Conservation (phyloP, 2,329 filamentous ascomycete species). For the Hymenotorrendiella dingleyae region DNA sequence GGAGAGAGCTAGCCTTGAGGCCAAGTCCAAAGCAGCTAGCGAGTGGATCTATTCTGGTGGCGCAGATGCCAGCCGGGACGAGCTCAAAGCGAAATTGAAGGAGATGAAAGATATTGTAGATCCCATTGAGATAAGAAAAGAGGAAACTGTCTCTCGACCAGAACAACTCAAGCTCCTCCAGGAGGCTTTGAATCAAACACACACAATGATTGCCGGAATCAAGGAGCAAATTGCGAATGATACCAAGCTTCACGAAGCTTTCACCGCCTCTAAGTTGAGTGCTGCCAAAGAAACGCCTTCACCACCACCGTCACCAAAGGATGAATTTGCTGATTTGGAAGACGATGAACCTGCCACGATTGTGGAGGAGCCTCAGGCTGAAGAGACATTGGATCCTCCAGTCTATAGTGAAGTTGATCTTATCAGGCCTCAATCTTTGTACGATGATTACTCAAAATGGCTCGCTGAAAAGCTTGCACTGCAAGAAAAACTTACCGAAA, state of each 20-base stretch:
- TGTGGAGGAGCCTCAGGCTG: slow-evolving; percentile 28
- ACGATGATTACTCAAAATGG: slow-evolving; percentile 64
- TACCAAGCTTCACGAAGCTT: slow-evolving; percentile 49
- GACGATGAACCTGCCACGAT: slow-evolving; percentile 59
- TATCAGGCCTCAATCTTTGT: slow-evolving; percentile 53
- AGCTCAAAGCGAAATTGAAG: slow-evolving; percentile 71
- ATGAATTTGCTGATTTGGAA: slow-evolving; percentile 61
- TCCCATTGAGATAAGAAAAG: slow-evolving; percentile 69
- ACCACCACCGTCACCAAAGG: slow-evolving; percentile 37
- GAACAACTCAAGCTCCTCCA: slow-evolving; percentile 61
- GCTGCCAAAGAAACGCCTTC: slow-evolving; percentile 33
- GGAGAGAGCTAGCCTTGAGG: slow-evolving; percentile 60
- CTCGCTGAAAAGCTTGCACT: slow-evolving; percentile 62
- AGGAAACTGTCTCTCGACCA: slow-evolving; percentile 67
- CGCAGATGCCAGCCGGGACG: slow-evolving; percentile 65
- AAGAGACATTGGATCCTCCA: slow-evolving; percentile 52
- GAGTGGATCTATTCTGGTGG: slow-evolving; percentile 93
- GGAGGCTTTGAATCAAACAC: slow-evolving; percentile 64
- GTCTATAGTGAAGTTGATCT: slow-evolving; percentile 72
- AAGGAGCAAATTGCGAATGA: slow-evolving; percentile 69
- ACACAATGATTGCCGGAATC: slow-evolving; percentile 64
- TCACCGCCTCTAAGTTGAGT: slow-evolving; percentile 40
- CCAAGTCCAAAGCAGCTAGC: slow-evolving; percentile 61
- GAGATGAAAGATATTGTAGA: slow-evolving; percentile 70
- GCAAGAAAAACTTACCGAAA: slow-evolving; percentile 63